Evolutionary conservation across 805 yeast genomes (phyloP).

Genomic region (Candida berthetii): DNA sequence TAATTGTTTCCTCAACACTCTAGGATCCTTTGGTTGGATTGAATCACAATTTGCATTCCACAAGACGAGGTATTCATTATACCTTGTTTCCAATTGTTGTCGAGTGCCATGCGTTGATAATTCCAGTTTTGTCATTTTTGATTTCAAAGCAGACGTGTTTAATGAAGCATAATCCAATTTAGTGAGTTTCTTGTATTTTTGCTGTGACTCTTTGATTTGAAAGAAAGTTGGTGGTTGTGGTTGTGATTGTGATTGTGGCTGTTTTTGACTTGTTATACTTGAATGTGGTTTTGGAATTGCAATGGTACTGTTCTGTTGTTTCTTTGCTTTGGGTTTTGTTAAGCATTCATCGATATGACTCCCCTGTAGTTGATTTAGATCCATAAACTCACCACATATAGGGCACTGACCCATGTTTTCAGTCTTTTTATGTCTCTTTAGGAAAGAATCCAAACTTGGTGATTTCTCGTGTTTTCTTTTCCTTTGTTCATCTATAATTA

Average conservation of each 20-base stretch:
- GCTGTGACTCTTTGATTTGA: constrained; percentile 21
- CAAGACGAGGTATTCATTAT: constrained; percentile 68
- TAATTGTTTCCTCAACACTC: constrained; percentile 48
- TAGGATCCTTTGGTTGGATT: constrained; percentile 51
- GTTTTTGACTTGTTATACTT: too few relatives aligned
- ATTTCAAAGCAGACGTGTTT: constrained; percentile 53
- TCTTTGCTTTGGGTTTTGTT: constrained; percentile 17
- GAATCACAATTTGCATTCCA: constrained; percentile 83
- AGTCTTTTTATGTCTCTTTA: constrained; percentile 9
- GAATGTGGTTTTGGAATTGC: constrained; percentile 1
- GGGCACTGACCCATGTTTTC: constrained; percentile 51
- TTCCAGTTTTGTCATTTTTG: constrained; percentile 46
- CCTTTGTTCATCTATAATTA: constrained; percentile 21
- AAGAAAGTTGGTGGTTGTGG: constrained; percentile 22
- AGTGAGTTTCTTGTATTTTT: constrained; percentile 39
- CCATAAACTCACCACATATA: constrained; percentile 47
- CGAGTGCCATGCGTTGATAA: constrained; percentile 61
- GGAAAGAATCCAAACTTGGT: constrained; percentile 10
- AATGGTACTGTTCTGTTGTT: constrained; percentile 1
- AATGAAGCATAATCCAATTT: constrained; percentile 60
- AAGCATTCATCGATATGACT: constrained; percentile 57
- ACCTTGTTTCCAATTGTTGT: constrained; percentile 58
- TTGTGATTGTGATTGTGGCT: constrained; percentile 20
- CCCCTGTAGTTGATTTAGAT: constrained; percentile 44
- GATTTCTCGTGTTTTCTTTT: constrained; percentile 10